Evolutionary conservation across 2,329 filamentous ascomycete species (phyloP), one percentile per base, ranked within the genome.

Genomic region (Colletotrichum tamarilloi): DNA sequence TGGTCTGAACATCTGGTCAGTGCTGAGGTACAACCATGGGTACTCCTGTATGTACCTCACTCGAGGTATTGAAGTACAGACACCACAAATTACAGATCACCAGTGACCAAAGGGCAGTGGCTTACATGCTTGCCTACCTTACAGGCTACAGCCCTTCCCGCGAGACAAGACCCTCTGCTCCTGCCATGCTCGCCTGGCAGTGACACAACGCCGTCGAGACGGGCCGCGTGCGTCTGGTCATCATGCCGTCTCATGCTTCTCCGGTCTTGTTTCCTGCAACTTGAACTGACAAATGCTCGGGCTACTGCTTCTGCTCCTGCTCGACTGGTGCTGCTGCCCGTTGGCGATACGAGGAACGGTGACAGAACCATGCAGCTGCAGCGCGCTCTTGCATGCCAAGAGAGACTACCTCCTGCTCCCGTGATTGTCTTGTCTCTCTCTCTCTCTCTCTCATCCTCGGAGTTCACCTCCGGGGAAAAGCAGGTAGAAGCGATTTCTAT

Each of bases 351-450:
- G 66, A 67, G 52, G 32, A 35, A 24, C 42, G 62, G 57, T 24
- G 12, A 8, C 62, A 55, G 30, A 56, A 28, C 14, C 22, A 42
- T 56, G 56, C 56, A 32, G 32, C 58, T 28, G 32, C 35, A 58
- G 28, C 30, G 53, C 30, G 56, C 57, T 42, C 56, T 67, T 55
- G 32, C 53, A 67, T 60, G 68, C 68, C 68, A 71, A 71, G 68
- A 55, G 19, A 30, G 46, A 49, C 42, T 19, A 7, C 42, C 19
- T 49, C 19, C 8, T 49, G 6, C 6, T n/a, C 19, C 7, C 42
- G 42, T 49, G 42, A 49, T 49, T 49, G 42, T n/a, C 42, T n/a
- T n/a, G 42, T 49, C 42, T 49, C 42, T 49, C 19, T n/a, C 16
- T 46, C 42, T 42, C 5, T 46, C 6, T 46, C 42, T n/a, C 42